phyloP scores from a whole-genome alignment of 2,329 filamentous ascomycete genomes.

The Fusarium sp. region DNA sequence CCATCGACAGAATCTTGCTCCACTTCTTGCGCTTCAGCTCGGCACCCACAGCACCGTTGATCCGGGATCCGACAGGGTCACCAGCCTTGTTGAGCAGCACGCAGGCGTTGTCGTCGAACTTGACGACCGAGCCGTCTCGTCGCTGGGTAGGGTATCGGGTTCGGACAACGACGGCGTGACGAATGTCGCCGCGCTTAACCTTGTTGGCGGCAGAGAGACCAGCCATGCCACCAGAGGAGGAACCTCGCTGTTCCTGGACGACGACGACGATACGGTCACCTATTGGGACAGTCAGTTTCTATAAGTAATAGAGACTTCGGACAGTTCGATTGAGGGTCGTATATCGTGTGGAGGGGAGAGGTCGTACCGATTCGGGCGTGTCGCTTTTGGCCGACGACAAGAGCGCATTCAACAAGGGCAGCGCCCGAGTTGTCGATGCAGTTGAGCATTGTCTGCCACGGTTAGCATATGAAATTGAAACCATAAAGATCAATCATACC shows the following conservation, averaged over 20 bases:
- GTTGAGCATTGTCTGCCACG: slow-evolving; percentile 86
- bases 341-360: neutral
- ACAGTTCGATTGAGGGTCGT: neutral
- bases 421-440: slow-evolving; percentile 99
- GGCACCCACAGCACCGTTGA: slow-evolving; percentile 90
- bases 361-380: slow-evolving; percentile 86
- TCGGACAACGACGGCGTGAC: slow-evolving; percentile 94
- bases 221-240: slow-evolving; percentile 77
- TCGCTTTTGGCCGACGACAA: slow-evolving; percentile 90
- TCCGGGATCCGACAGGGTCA: slow-evolving; percentile 91
- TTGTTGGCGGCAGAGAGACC: slow-evolving; percentile 84
- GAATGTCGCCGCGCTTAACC: slow-evolving; percentile 95
- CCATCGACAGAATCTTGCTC: slow-evolving; percentile 98
- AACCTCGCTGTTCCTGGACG: slow-evolving; percentile 94
- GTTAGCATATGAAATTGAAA: slow-evolving; percentile 6
- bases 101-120: slow-evolving; percentile 98
- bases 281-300: slow-evolving; percentile 51
- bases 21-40: slow-evolving; percentile 94
- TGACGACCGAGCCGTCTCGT: slow-evolving; percentile 88
- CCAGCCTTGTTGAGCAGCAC: slow-evolving; percentile 97
- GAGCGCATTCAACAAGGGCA: slow-evolving; percentile 94
- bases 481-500: slow-evolving; percentile 55
- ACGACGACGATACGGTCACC: slow-evolving; percentile 98
- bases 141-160: slow-evolving; percentile 89
- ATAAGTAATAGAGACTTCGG: neutral